A percentile compares a stretch with the other conserved stretches of the same genome.
Evolutionary conservation across 441 rosid genomes (phyloP).

Genomic region (Jatropha multifida): DNA sequence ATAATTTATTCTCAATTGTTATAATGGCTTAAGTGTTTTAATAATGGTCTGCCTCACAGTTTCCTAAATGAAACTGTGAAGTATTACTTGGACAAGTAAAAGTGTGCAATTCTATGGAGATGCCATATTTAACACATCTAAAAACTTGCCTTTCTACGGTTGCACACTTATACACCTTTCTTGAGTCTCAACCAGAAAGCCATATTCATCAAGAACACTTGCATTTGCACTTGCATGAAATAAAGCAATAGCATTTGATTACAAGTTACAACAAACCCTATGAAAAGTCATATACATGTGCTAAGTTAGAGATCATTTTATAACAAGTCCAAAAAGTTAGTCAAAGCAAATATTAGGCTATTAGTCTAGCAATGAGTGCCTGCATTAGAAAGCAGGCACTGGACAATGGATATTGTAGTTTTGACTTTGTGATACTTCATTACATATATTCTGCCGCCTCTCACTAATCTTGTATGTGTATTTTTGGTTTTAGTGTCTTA

Average conservation of each 20-base stretch:
- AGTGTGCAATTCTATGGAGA: not conserved
- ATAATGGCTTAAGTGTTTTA: not conserved
- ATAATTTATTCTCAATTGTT: constrained; percentile 8
- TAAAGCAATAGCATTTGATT: not conserved
- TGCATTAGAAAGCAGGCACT: not conserved
- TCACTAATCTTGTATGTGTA: not conserved
- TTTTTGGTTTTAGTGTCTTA: not conserved
- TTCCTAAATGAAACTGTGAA: not conserved
- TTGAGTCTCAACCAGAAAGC: not conserved
- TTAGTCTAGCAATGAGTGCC: too few relatives aligned
- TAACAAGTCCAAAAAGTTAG: not conserved
- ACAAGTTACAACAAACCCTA: not conserved
- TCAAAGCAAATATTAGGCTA: not conserved
- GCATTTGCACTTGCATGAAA: not conserved
- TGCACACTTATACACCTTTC: not conserved
- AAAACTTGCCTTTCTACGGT: not conserved
- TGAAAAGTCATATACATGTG: not conserved
- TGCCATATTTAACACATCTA: not conserved
- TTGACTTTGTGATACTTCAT: not conserved
- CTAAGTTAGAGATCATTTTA: not conserved
- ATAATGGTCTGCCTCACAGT: not conserved
- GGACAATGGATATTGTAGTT: not conserved
- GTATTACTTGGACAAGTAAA: not conserved
- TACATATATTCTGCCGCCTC: constrained; percentile 2
- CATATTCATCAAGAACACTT: not conserved